Conservation (phyloP, 2,329 filamentous ascomycete species). For the Pochonia chlamydosporia region DNA sequence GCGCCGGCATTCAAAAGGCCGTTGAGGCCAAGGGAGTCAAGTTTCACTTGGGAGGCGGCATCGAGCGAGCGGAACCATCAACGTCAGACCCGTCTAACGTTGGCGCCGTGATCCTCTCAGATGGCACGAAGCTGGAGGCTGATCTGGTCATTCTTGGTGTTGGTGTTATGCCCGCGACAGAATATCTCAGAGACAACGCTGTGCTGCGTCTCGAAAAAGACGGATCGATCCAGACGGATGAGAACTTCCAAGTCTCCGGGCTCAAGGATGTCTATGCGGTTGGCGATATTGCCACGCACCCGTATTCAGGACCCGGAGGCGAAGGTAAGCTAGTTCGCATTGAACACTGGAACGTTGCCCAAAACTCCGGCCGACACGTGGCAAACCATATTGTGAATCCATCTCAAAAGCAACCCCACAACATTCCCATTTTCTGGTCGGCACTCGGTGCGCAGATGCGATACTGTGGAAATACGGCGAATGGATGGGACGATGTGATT, state of each 20-base stretch:
- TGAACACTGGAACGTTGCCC: slow-evolving; percentile 98
- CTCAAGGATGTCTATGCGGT: slow-evolving; percentile 84
- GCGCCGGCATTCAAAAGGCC: slow-evolving; percentile 69
- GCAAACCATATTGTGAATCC: slow-evolving; percentile 71
- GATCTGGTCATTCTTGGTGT: slow-evolving; percentile 90
- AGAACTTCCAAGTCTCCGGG: slow-evolving; percentile 70
- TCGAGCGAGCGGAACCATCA: slow-evolving; percentile 77
- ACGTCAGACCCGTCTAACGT: slow-evolving; percentile 63
- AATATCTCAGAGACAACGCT: slow-evolving; percentile 70
- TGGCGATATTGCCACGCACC: slow-evolving; percentile 91
- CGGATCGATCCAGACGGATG: slow-evolving; percentile 78
- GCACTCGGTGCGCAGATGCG: slow-evolving; percentile 83
- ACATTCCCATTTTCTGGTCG: slow-evolving; percentile 96
- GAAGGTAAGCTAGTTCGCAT: slow-evolving; percentile 71
- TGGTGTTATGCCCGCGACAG: slow-evolving; percentile 80
- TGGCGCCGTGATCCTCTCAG: slow-evolving; percentile 75
- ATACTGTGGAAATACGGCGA: slow-evolving; percentile 81
- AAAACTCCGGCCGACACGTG: slow-evolving; percentile 79
- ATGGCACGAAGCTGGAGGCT: slow-evolving; percentile 76
- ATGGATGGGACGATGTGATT: slow-evolving; percentile 82
- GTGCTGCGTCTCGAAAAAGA: slow-evolving; percentile 70
- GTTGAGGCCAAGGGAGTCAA: slow-evolving; percentile 85
- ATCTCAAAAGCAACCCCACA: slow-evolving; percentile 54
- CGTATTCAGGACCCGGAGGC: slow-evolving; percentile 85
- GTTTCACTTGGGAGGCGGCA: slow-evolving; percentile 74